These are phyloP conservation scores for Mycena haematopus DNA, from an alignment of 768 basidiomycete species.

Conservation along the genomic window DNA sequence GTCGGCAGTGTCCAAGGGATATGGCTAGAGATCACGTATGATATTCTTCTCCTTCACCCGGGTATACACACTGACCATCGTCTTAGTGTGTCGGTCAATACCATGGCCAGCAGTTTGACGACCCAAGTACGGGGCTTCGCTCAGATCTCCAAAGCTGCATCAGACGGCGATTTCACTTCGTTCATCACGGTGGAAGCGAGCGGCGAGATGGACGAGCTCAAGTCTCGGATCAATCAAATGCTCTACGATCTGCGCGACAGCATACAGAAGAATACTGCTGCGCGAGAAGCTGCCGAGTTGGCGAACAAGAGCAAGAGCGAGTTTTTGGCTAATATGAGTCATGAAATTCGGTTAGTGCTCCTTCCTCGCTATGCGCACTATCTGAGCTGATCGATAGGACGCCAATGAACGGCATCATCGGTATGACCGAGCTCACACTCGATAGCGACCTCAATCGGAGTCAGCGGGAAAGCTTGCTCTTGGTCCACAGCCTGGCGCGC, in stretches of 20 bases:
- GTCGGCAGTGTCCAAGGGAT: conserved; percentile 97
- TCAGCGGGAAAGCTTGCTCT: conserved; percentile 92
- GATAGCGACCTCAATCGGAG: conserved; percentile 95
- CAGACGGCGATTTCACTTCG: conserved; percentile 97
- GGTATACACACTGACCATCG: neutral
- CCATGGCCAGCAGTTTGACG: conserved; percentile 96
- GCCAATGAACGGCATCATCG: conserved; percentile 99
- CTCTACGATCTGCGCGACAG: conserved; percentile 95
- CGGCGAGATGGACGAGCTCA: conserved; percentile 99
- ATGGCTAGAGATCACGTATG: conserved; percentile 98
- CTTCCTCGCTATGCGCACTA: neutral
- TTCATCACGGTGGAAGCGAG: conserved; percentile 99
- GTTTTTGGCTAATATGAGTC: conserved; percentile 98
- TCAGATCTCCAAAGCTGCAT: conserved; percentile 97
- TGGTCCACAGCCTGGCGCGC: conserved; percentile 94
- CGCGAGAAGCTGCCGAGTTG: conserved; percentile 94
- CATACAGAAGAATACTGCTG: conserved; percentile 98
- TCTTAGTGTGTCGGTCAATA: conserved; percentile 89
- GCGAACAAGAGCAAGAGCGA: conserved; percentile 98
- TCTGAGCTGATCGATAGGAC: conserved; percentile 59
- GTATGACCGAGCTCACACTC: conserved; percentile 98
- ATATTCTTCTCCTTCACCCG: conserved; percentile 28
- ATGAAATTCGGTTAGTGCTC: conserved; percentile 87
- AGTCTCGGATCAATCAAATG: conserved; percentile 99
- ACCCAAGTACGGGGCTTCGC: conserved; percentile 99